Percentiles rank a stretch among this genome's conserved stretches.
Evolutionary conservation across 176 grass and related monocot species (phyloP).

Genomic region (Raddia distichophylla): DNA sequence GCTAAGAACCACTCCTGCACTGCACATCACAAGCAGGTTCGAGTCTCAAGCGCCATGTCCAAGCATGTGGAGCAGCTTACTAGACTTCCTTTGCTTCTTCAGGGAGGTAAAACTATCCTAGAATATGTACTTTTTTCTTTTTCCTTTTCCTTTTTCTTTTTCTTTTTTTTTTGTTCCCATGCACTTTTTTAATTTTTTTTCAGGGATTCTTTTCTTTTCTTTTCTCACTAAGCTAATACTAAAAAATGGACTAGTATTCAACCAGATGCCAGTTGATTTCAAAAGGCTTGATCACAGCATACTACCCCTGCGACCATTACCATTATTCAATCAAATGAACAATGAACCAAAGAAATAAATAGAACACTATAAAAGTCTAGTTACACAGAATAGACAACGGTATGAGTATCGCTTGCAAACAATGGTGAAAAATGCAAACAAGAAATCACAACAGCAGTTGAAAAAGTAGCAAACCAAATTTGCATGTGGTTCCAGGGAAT

Average conservation of each 20-base stretch:
- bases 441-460: background rate
- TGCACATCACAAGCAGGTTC: constrained; percentile 28
- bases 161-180: constrained; percentile 19
- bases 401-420: constrained; percentile 16
- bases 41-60: constrained; percentile 33
- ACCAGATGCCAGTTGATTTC: constrained; percentile 24
- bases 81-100: constrained; percentile 48
- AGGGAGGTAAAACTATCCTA: constrained; percentile 34
- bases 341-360: constrained; percentile 40
- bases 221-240: constrained; percentile 29
- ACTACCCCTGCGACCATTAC: constrained; percentile 68
- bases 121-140: background rate
- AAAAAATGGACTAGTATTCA: constrained; percentile 25
- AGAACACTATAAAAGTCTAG: constrained; percentile 7
- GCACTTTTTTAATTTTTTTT: constrained; percentile 33
- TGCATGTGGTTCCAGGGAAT: background rate
- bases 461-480: background rate
- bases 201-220: constrained; percentile 18
- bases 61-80: constrained; percentile 30
- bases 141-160: background rate
- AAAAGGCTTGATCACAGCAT: constrained; percentile 47
- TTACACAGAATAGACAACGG: background rate
- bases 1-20: constrained; percentile 38
- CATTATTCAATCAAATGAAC: constrained; percentile 42
- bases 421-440: constrained; percentile 1